phyloP scores from a whole-genome alignment of 139 green algal genomes.

The Trebouxia sp. region DNA sequence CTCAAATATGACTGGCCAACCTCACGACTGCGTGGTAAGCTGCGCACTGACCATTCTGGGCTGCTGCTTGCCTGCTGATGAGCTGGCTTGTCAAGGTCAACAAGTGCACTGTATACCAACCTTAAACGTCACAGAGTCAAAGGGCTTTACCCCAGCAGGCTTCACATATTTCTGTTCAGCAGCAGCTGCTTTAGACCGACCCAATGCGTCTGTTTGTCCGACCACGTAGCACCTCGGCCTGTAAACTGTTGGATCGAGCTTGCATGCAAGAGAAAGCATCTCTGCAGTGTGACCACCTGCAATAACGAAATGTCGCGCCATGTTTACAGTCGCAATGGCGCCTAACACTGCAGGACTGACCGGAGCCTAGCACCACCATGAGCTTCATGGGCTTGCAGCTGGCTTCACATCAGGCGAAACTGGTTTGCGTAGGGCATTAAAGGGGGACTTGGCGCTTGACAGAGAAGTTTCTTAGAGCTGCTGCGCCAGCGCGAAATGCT shows the following conservation, averaged over 20 bases:
- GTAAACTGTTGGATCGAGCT: slow-evolving; percentile 63
- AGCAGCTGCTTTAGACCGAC: slow-evolving; percentile 52
- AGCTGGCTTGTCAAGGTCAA: neutral
- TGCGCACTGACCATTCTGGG: neutral
- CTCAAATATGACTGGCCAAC: slow-evolving; percentile 83
- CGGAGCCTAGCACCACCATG: slow-evolving; percentile 83
- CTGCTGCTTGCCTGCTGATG: neutral
- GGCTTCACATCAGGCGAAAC: no score
- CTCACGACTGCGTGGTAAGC: slow-evolving; percentile 82
- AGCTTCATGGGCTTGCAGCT: no score
- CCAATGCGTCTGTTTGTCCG: slow-evolving; percentile 73
- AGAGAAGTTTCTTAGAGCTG: no score
- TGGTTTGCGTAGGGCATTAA: no score
- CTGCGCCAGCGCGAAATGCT: no score
- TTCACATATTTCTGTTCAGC: neutral
- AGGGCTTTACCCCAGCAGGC: neutral
- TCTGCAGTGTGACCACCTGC: slow-evolving; percentile 92
- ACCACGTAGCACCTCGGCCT: slow-evolving; percentile 72
- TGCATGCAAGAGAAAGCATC: slow-evolving; percentile 77
- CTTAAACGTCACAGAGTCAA: neutral
- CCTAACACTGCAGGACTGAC: slow-evolving; percentile 30
- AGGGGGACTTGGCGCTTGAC: no score
- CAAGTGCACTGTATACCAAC: neutral
- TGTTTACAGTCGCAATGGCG: neutral
- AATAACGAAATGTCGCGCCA: neutral